Evolutionary conservation across 306 rosid genomes (phyloP), one percentile per base, ranked within the genome.

Genomic region (Castanospermum australe): DNA sequence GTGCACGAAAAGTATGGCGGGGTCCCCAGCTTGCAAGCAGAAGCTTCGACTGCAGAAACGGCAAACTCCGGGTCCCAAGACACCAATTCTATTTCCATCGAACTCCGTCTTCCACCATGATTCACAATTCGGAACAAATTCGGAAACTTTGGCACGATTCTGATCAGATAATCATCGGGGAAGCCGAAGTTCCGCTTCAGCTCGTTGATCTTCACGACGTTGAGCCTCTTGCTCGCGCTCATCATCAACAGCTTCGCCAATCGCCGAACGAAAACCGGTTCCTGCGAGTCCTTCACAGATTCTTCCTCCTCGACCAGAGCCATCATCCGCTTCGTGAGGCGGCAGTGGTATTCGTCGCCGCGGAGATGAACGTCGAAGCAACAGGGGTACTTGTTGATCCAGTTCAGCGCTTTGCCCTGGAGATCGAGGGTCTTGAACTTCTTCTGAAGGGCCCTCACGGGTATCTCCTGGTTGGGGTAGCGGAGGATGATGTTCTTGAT

Each of bases 401-500:
- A 92, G 68, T 94, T 90, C 20, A 83, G 84, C 80, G 97, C 93
- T 79, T 84, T 94, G 11, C 98, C 98, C 68, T 91, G 97, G 17
- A 91, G 97, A 80, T 92, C 93, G 22, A 94, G 97, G 71, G 86
- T 92, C 84, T 88, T 94, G 82, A 92, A 94, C 79, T 89, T 94
- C 86, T 87, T 92, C 86, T 92, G 97, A 11, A 92, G 89, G 75
- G 76, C 82, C 38, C 69, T 54, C 17, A 94, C 80, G 4, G 94
- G 88, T n/a, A 84, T 84, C 11, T 85, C 77, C 73, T 85, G 86
- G 70, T 88, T 81, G 0, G 95, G 98, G 75, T 86, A 88, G 4
- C 93, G 87, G 54, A 91, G 93, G 69, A 92, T 82, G 44, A 92
- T 91, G 86, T 91, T 90, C 84, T 92, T 92, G 30, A 94, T 85